Percentiles rank a stretch among this genome's conserved stretches.
These are phyloP conservation scores for Boletus sp. DNA, from an alignment of 1,284 basidiomycete genomes.

Conservation along the genomic window DNA sequence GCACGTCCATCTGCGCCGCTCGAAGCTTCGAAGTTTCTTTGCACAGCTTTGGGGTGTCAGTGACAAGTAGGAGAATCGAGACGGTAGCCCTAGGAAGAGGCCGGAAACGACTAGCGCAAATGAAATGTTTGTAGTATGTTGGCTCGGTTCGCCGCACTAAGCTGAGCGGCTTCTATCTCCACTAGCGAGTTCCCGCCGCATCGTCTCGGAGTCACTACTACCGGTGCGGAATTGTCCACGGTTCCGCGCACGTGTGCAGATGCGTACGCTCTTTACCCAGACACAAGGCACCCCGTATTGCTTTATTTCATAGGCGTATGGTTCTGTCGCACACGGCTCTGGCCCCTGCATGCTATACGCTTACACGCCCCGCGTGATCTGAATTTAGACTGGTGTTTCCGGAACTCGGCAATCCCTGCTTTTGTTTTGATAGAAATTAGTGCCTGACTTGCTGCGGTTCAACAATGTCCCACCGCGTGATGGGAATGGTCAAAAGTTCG, in stretches of 20 bases:
- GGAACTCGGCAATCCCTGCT: background rate
- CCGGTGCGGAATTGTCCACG: background rate
- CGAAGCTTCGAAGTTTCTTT: background rate
- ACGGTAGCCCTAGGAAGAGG: background rate
- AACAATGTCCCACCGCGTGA: background rate
- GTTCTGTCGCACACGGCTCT: background rate
- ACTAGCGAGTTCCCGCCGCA: background rate
- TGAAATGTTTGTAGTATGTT: background rate
- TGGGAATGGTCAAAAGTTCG: background rate
- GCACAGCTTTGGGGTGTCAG: slow-evolving; percentile 8
- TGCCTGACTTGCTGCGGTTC: slow-evolving; percentile 10
- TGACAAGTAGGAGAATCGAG: background rate
- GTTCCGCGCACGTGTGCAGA: slow-evolving; percentile 1
- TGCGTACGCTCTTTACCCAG: too few relatives aligned
- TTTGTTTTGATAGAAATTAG: slow-evolving; percentile 4
- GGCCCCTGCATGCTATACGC: too few relatives aligned
- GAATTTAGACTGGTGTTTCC: background rate
- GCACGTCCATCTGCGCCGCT: too few relatives aligned
- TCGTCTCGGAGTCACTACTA: background rate
- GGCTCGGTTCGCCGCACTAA: background rate
- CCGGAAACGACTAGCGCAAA: background rate
- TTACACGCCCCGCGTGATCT: too few relatives aligned
- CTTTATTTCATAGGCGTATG: background rate
- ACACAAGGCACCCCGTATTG: background rate
- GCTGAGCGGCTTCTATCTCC: slow-evolving; percentile 1